These are phyloP conservation scores for Diaporthe sp. DNA, from an alignment of 2,329 filamentous ascomycete genomes.

Conservation along the genomic window DNA sequence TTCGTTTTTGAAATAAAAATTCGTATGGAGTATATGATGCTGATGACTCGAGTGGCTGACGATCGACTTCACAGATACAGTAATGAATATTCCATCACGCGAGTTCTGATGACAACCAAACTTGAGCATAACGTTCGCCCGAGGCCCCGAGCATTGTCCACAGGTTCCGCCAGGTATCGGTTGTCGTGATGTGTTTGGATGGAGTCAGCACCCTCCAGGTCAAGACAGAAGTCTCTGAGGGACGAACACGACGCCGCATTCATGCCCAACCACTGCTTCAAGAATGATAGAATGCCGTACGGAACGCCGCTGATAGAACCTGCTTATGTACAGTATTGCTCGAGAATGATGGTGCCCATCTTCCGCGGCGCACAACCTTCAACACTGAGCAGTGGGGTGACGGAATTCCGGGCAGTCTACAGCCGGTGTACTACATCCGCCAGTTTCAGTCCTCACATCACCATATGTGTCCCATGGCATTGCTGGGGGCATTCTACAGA, in stretches of 20 bases:
- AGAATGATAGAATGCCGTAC: neutral
- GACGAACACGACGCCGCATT: neutral
- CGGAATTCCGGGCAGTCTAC: neutral
- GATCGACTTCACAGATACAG: neutral
- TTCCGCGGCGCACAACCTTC: neutral
- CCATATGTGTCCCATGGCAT: neutral
- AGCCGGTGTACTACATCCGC: neutral
- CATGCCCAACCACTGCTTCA: neutral
- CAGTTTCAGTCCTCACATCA: neutral
- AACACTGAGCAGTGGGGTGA: neutral
- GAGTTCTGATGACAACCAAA: neutral
- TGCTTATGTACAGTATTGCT: neutral
- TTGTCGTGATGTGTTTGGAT: too few relatives aligned
- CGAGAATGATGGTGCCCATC: too few relatives aligned
- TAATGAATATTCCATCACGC: neutral
- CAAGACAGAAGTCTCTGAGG: neutral
- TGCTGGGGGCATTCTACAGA: neutral
- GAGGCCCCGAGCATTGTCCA: neutral
- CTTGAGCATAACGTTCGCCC: neutral
- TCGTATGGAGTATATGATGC: neutral
- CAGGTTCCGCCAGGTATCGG: neutral
- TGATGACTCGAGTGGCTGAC: neutral
- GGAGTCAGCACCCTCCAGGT: neutral
- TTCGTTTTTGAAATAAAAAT: neutral
- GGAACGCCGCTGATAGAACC: neutral